phyloP scores from a whole-genome alignment of 441 rosid genomes.

The Flueggea neowawraea region DNA sequence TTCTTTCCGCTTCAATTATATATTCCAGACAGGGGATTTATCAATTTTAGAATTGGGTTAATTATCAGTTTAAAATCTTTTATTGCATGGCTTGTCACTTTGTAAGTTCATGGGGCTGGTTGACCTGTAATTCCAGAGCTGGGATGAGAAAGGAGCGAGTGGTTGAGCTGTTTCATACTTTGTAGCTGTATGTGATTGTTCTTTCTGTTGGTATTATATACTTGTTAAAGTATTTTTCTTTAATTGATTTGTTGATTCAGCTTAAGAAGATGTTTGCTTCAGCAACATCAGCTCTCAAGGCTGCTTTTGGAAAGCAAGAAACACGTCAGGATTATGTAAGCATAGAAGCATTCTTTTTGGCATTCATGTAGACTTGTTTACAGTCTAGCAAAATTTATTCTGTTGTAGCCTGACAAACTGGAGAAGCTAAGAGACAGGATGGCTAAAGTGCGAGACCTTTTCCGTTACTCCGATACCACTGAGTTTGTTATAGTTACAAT shows the following conservation, averaged over 20 bases:
- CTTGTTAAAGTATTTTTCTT: constrained; percentile 3
- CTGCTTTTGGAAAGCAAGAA: constrained; percentile 62
- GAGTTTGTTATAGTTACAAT: constrained; percentile 92
- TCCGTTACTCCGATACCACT: constrained; percentile 75
- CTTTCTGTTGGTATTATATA: background rate
- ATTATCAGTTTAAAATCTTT: no score
- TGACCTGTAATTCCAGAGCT: no score
- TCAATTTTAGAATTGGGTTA: no score
- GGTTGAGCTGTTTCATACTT: no score
- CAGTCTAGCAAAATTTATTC: constrained; percentile 7
- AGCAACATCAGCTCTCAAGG: constrained; percentile 92
- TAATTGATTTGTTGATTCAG: constrained; percentile 29
- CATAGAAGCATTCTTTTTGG: constrained; percentile 9
- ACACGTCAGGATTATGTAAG: constrained; percentile 64
- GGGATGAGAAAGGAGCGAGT: no score
- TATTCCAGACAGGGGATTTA: no score
- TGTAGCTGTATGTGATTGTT: no score
- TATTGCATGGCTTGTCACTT: no score
- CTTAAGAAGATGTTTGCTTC: constrained; percentile 85
- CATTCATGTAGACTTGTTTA: constrained; percentile 7
- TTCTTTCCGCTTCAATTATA: no score
- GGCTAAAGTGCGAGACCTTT: constrained; percentile 88
- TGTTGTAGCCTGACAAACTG: constrained; percentile 65
- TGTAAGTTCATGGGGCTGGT: no score
- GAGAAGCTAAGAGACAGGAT: constrained; percentile 80